A percentile compares a stretch with the other conserved stretches of the same genome.
Evolutionary conservation across 495 filamentous ascomycete genomes (phyloP).

Genomic region (Pyronema omphalodes): DNA sequence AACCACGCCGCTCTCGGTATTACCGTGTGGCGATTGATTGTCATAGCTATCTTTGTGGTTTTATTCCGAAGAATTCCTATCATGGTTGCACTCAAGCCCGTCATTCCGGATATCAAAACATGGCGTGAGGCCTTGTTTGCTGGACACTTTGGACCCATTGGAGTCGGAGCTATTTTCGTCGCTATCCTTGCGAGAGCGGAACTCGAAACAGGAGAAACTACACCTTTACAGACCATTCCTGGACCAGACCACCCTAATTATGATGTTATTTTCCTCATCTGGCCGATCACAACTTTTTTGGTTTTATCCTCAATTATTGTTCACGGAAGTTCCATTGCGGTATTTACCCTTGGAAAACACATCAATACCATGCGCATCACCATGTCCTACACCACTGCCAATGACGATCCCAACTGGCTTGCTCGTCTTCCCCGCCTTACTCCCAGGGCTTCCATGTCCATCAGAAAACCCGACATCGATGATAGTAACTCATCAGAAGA

Average conservation of each 20-base stretch:
- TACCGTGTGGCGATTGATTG: conserved; percentile 69
- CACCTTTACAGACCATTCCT: conserved; percentile 49
- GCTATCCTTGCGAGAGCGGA: conserved; percentile 82
- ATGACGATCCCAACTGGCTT: conserved; percentile 88
- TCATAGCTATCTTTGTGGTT: conserved; percentile 80
- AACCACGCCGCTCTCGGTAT: conserved; percentile 53
- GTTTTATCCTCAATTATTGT: conserved; percentile 89
- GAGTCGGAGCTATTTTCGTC: conserved; percentile 92
- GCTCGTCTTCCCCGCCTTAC: conserved; percentile 78
- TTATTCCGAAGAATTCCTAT: conserved; percentile 93
- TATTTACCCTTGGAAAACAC: conserved; percentile 93
- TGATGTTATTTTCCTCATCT: conserved; percentile 62
- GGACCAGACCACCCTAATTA: conserved; percentile 35
- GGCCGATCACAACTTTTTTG: conserved; percentile 90
- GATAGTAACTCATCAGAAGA: conserved; percentile 35
- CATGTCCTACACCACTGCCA: conserved; percentile 77
- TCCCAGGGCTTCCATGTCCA: conserved; percentile 60
- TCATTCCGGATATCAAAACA: conserved; percentile 94
- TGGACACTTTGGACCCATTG: conserved; percentile 95
- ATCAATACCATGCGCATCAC: conserved; percentile 95
- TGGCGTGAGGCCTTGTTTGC: conserved; percentile 98
- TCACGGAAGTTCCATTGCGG: conserved; percentile 92
- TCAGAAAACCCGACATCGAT: conserved; percentile 34
- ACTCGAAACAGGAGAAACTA: conserved; percentile 52
- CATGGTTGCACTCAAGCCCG: conserved; percentile 77